phyloP scores from a whole-genome alignment of 2,329 filamentous ascomycete species.

The Sporothrix schenckii region DNA sequence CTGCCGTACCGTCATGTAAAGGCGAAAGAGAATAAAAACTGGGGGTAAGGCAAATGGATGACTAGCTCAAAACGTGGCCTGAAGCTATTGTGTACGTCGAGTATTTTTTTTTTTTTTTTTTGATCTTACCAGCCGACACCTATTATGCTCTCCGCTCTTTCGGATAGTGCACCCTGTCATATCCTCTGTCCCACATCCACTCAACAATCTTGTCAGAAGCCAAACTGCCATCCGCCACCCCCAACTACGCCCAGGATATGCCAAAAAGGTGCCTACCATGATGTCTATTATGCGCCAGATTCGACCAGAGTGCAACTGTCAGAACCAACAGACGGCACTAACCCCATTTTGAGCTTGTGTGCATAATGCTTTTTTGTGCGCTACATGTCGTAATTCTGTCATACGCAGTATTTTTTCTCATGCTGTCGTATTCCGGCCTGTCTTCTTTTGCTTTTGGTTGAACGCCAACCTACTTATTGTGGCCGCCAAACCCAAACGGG shows the following conservation, averaged over 20 bases:
- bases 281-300: background rate
- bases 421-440: too few relatives aligned
- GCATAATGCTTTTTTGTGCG: background rate
- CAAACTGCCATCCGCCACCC: slow-evolving; percentile 12
- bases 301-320: background rate
- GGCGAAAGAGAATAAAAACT: background rate
- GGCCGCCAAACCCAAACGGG: slow-evolving; percentile 11
- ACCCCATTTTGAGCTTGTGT: background rate
- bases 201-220: background rate
- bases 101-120: background rate
- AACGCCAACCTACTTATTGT: slow-evolving; percentile 10
- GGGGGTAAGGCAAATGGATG: background rate
- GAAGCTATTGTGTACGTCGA: background rate
- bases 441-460: too few relatives aligned
- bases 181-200: background rate
- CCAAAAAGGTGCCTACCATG: background rate
- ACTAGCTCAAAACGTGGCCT: slow-evolving; percentile 7
- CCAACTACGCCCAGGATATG: background rate
- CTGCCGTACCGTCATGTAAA: background rate
- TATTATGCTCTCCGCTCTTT: slow-evolving; percentile 1
- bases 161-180: slow-evolving; percentile 16
- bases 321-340: slow-evolving; percentile 25
- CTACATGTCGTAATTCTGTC: too few relatives aligned
- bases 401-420: too few relatives aligned
- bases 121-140: background rate